phyloP scores from a whole-genome alignment of 2,329 filamentous ascomycete species.

The Epichloe coenophiala region DNA sequence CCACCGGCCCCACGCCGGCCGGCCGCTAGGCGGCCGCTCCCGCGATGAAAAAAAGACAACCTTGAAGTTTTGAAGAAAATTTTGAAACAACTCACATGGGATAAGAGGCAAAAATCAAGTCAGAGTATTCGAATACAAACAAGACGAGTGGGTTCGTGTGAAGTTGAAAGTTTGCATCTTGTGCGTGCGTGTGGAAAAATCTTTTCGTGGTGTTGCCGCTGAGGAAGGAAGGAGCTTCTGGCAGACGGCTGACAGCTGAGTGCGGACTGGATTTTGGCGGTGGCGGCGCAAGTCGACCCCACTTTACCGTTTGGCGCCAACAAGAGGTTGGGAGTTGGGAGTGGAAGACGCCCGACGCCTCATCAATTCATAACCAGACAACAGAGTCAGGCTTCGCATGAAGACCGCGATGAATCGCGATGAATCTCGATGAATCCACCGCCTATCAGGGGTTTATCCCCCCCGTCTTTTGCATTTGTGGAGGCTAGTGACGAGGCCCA shows the following conservation, averaged over 20 bases:
- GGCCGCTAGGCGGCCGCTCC: constrained; percentile 2
- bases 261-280: background rate
- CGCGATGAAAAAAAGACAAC: background rate
- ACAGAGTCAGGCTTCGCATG: no score
- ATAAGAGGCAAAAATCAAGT: background rate
- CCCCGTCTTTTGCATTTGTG: no score
- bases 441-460: no score
- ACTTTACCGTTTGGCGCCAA: constrained; percentile 1
- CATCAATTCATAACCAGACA: no score
- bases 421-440: no score
- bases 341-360: no score
- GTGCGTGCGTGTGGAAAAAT: background rate
- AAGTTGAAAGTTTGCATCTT: background rate
- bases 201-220: background rate
- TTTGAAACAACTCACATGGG: background rate
- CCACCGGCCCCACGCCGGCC: constrained; percentile 6
- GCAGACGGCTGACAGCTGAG: background rate
- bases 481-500: no score
- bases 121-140: background rate
- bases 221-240: background rate
- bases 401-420: no score
- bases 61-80: background rate
- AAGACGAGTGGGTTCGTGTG: background rate
- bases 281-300: constrained; percentile 5
- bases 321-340: constrained; percentile 4